Evolutionary conservation across 1,139 yeast species (phyloP).

Genomic region (Kodamaea sp.): DNA sequence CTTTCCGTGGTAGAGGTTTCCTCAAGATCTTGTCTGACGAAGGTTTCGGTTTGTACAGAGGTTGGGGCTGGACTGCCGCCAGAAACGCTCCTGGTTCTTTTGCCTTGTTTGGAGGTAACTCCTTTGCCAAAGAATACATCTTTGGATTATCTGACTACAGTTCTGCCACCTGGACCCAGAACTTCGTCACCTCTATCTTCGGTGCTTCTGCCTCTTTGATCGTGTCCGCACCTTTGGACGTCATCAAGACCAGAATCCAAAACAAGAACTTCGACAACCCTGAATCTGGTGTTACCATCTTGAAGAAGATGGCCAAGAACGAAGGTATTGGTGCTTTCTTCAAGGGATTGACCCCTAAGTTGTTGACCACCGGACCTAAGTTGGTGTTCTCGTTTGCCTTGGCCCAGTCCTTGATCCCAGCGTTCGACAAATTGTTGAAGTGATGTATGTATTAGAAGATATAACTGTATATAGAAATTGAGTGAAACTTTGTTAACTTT

Average conservation of each 20-base stretch:
- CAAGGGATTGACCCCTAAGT: constrained; percentile 95
- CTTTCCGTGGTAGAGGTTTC: constrained; percentile 97
- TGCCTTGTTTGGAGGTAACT: constrained; percentile 97
- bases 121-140: constrained; percentile 96
- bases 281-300: constrained; percentile 87
- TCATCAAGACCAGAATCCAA: constrained; percentile 97
- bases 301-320: constrained; percentile 88
- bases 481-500: too few species aligned
- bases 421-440: constrained; percentile 71
- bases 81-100: constrained; percentile 99
- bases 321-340: constrained; percentile 92
- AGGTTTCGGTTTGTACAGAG: constrained; percentile 91
- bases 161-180: constrained; percentile 91
- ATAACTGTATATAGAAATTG: too few species aligned
- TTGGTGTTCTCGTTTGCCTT: constrained; percentile 94
- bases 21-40: constrained; percentile 82
- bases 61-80: constrained; percentile 99
- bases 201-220: constrained; percentile 98
- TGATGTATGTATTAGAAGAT: too few species aligned
- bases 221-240: constrained; percentile 97
- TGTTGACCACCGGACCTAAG: constrained; percentile 97
- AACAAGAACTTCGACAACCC: constrained; percentile 95
- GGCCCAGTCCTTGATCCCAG: constrained; percentile 96
- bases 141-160: constrained; percentile 85
- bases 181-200: constrained; percentile 91